A percentile compares a stretch with the other conserved stretches of the same genome.
Evolutionary conservation across 2,329 filamentous ascomycete species (phyloP).

Genomic region (Trichophyton benhamiae): DNA sequence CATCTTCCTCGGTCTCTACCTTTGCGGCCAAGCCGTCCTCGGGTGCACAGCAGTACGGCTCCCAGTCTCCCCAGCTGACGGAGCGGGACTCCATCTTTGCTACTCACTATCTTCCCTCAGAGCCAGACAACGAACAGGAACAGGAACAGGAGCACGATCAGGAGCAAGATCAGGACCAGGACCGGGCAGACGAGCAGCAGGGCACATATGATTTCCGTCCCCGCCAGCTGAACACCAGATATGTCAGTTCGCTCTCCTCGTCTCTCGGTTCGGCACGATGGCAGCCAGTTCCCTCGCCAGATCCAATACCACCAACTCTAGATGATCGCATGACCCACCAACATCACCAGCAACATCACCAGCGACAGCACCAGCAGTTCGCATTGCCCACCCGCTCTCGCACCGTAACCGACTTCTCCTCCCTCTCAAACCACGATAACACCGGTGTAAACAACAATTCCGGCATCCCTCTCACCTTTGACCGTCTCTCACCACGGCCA

Average conservation of each 20-base stretch:
- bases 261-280: conserved; percentile 13
- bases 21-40: conserved; percentile 4
- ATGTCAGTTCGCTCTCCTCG: conserved; percentile 13
- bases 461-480: conserved; percentile 1
- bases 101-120: conserved; percentile 44
- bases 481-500: not conserved
- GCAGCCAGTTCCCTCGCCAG: conserved; percentile 7
- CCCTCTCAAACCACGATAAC: not conserved
- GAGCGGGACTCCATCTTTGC: conserved; percentile 54
- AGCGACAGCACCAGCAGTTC: not conserved
- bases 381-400: not conserved
- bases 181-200: conserved; percentile 1
- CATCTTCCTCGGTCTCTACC: not conserved
- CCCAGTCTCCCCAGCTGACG: conserved; percentile 41
- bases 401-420: not conserved
- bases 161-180: conserved; percentile 1
- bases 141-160: no score
- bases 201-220: not conserved
- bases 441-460: not conserved
- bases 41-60: conserved; percentile 10
- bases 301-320: not conserved
- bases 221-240: conserved; percentile 4
- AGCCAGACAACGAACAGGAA: conserved; percentile 2
- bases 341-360: no score
- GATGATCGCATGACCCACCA: not conserved